Base-by-base conservation (phyloP, 1,139 yeast species). In the Saccharomycopsis hybrid region DNA sequence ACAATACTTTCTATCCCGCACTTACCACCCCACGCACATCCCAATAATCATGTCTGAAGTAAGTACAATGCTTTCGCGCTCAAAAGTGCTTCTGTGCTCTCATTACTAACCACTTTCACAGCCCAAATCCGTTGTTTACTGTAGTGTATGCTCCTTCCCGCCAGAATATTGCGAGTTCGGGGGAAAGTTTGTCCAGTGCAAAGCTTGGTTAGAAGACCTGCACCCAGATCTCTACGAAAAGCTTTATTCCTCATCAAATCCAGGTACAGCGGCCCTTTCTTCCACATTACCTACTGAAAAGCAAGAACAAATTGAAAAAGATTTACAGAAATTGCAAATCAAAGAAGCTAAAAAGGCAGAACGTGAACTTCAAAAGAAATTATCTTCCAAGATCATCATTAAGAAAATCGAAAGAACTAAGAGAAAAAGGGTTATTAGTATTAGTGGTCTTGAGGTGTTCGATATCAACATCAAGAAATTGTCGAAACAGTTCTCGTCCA, bases 131-230 rank as follows among this genome's bases (percentile, higher is more conserved):
- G 74, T 81, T 24, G 60, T 76, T 8, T 89, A 90, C 69, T 90
- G 97, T 66, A 92, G 82, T 4, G 77, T 89, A 7, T 90, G 97
- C 66, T 69, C 89, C 0, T 82, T 79, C 62, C 97, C 97, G 18
- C 92, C 92, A 2, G 97, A 89, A 54, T 90, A 82, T 68, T 90
- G 98, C 70, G 97, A 90, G 64, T 90, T 89, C 64, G 95, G 96
- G 9, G 85, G 86, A 46, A 74, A 82, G 40, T 74, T 85, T 65
- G 83, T 82, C 62, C 79, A 88, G 63, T 90, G 98, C 69, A 86
- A 84, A 60, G 81, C 77, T 39, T 89, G 97, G 96, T 74, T 90
- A 43, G 70, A 76, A 54, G 78, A 75, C 42, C 71, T 73, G 49
- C 74, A 88, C 58, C 66, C 72, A 2, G 84, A 76, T 11, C 63